Evolutionary conservation across 2,329 filamentous ascomycete genomes (phyloP).

Genomic region (Phaeosphaeriaceae sp.): DNA sequence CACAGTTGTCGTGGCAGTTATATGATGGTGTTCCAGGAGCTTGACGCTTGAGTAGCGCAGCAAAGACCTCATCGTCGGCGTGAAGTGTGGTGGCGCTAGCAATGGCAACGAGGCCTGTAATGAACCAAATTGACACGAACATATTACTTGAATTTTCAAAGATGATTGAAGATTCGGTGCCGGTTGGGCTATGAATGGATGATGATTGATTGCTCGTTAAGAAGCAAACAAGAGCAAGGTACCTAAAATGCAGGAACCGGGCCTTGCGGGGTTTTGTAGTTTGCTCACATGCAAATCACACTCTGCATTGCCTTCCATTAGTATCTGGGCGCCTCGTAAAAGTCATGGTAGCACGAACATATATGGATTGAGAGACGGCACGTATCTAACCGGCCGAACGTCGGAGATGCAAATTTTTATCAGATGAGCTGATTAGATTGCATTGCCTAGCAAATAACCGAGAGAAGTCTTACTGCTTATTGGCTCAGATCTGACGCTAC

Average conservation of each 20-base stretch:
- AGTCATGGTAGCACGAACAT: background rate
- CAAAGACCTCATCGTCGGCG: slow-evolving; percentile 20
- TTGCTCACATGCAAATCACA: background rate
- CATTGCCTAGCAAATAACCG: slow-evolving; percentile 12
- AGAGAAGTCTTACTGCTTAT: slow-evolving; percentile 2
- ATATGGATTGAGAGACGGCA: slow-evolving; percentile 8
- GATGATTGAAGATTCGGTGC: background rate
- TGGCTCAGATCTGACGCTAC: slow-evolving; percentile 8
- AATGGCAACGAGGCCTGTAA: slow-evolving; percentile 19
- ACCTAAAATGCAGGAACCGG: background rate
- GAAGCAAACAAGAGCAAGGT: no score
- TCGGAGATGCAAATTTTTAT: slow-evolving; percentile 38
- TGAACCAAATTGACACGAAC: slow-evolving; percentile 16
- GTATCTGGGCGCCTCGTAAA: background rate
- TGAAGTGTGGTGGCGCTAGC: slow-evolving; percentile 14
- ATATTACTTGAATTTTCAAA: slow-evolving; percentile 6
- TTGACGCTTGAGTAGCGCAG: slow-evolving; percentile 52
- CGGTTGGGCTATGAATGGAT: no score
- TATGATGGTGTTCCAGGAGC: slow-evolving; percentile 54
- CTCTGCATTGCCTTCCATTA: background rate
- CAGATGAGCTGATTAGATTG: slow-evolving; percentile 36
- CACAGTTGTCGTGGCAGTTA: slow-evolving; percentile 60
- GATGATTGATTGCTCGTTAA: no score
- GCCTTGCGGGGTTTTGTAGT: slow-evolving; percentile 18
- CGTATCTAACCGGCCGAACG: slow-evolving; percentile 18